Conservation (phyloP, 2,329 filamentous ascomycete genomes). For the Anthostomella pinea region DNA sequence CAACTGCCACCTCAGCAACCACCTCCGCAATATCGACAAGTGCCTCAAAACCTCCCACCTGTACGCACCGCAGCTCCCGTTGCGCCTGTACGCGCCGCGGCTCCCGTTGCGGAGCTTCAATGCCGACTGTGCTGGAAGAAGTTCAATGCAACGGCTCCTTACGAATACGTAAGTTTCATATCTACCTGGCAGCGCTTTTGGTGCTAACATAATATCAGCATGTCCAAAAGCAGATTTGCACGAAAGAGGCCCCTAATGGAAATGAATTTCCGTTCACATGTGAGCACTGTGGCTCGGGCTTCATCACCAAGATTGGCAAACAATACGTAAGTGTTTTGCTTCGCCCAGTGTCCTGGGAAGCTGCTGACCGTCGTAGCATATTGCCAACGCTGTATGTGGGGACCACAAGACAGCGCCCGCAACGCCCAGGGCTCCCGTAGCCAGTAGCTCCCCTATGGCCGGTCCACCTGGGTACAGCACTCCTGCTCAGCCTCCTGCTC, state of each 20-base stretch:
- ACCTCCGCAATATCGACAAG: constrained; percentile 6
- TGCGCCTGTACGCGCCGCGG: constrained; percentile 21
- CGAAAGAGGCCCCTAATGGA: constrained; percentile 18
- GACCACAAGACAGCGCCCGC: constrained; percentile 29
- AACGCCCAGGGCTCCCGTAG: constrained; percentile 15
- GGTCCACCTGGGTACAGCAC: constrained; percentile 13
- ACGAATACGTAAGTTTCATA: constrained; percentile 29
- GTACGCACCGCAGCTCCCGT: too few relatives aligned
- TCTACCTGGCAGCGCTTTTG: background rate
- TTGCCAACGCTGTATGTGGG: constrained; percentile 45
- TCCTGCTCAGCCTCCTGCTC: constrained; percentile 5
- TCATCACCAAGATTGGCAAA: constrained; percentile 40
- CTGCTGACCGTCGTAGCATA: constrained; percentile 34
- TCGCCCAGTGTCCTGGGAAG: background rate
- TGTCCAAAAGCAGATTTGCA: constrained; percentile 34
- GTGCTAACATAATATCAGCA: constrained; percentile 33
- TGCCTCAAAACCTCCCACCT: constrained; percentile 2
- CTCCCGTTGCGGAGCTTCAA: constrained; percentile 17
- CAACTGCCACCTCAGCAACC: constrained; percentile 1
- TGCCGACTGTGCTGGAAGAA: constrained; percentile 30
- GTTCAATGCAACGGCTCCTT: constrained; percentile 22
- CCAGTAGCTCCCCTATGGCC: constrained; percentile 11
- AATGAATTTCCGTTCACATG: constrained; percentile 40
- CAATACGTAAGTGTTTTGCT: constrained; percentile 36
- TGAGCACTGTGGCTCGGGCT: constrained; percentile 44